Base-by-base conservation (phyloP, 176 grass and related monocot species). In the Saccharum officinarum region DNA sequence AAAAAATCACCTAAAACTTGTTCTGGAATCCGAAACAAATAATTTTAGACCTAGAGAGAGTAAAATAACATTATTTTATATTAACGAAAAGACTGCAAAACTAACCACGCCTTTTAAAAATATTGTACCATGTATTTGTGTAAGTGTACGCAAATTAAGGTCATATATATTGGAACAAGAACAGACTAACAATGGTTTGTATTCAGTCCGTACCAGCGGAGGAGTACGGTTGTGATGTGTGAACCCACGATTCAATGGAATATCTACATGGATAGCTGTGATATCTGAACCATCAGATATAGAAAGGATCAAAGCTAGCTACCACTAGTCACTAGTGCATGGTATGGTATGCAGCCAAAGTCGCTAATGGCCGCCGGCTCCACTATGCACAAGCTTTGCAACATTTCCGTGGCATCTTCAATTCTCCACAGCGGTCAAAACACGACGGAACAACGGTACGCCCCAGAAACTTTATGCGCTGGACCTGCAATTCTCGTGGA, bases 321-420 rank as follows among this genome's bases (percentile, higher is more conserved):
- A 55, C 33, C 33, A 36, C 34, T 36, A 36, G 52, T 18, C 18
- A 20, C 25, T 62, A 39, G 55, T 33, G 44, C 44, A 37, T 54
- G 31, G 47, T 30, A 17, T 52, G 36, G 18, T 55, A 55, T 18
- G 49, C 46, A 15, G 22, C 77, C 70, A 50, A 62, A 69, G 50
- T 40, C 82, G 11, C 61, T 76, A 69, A 39, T 80, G 82, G 69
- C 68, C 68, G 81, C 68, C 67, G 82, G 76, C 82, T 75, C 87
- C 82, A 89, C 82, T 85, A 88, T 80, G 44, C 17, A 38, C 20
- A 37, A 81, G 74, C 88, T 86, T 86, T 89, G 83, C 78, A 83
- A 85, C 77, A 50, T 63, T 86, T 77, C 68, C 2, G 26, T 47
- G 68, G 8, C 22, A 3, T 37, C 23, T 63, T 79, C 69, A 36